These are phyloP conservation scores for Cryphonectria radicalis DNA, from an alignment of 2,329 filamentous ascomycete species.

Conservation along the genomic window DNA sequence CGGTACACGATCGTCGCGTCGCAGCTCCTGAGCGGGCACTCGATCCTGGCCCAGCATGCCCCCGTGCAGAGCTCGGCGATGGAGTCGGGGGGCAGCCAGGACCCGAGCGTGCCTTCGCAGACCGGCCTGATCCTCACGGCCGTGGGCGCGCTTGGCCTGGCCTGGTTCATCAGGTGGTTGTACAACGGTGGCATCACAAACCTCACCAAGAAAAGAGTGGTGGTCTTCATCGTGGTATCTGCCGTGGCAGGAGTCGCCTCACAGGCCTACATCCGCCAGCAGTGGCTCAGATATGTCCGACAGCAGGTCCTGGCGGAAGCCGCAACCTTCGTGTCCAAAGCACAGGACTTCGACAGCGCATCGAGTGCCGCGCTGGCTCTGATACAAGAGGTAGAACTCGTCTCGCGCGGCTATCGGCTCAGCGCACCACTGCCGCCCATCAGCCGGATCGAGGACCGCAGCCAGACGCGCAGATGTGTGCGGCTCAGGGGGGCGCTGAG, in stretches of 20 bases:
- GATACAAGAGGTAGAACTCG: constrained; percentile 93
- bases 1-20: constrained; percentile 92
- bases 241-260: constrained; percentile 62
- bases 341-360: constrained; percentile 81
- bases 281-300: constrained; percentile 80
- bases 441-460: constrained; percentile 83
- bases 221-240: constrained; percentile 50
- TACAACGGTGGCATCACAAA: constrained; percentile 54
- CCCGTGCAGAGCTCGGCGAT: constrained; percentile 26
- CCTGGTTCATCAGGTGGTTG: constrained; percentile 75
- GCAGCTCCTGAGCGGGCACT: constrained; percentile 78
- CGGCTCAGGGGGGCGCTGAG: constrained; percentile 78
- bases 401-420: constrained; percentile 72
- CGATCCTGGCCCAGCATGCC: constrained; percentile 51
- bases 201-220: constrained; percentile 60
- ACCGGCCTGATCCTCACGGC: constrained; percentile 57
- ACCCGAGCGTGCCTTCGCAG: constrained; percentile 42
- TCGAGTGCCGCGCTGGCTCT: constrained; percentile 77
- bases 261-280: constrained; percentile 75
- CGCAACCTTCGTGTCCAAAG: constrained; percentile 69
- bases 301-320: constrained; percentile 74
- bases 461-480: constrained; percentile 77
- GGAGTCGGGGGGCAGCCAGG: constrained; percentile 20
- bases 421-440: constrained; percentile 91
- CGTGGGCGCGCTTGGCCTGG: constrained; percentile 69